A percentile compares a stretch with the other conserved stretches of the same genome.
Conservation (phyloP, 192 early-diverging fungal species). For the Entomortierella beljakovae region DNA sequence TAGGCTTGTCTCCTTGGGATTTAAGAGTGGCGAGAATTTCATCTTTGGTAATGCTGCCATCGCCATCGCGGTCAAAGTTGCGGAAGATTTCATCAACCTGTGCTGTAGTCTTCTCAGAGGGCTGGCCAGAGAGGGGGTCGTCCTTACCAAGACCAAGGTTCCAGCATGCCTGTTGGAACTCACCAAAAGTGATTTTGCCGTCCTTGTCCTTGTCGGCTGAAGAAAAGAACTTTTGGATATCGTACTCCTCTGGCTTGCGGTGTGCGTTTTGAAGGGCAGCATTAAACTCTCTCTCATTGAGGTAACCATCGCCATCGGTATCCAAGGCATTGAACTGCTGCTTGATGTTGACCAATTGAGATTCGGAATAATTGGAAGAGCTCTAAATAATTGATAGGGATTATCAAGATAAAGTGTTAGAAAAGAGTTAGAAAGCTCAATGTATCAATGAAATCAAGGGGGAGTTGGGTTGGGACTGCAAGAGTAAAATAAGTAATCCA, state of each 20-base stretch:
- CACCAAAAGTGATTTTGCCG: constrained; percentile 72
- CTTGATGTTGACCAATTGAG: constrained; percentile 39
- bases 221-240: constrained; percentile 76
- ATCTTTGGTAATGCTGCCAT: constrained; percentile 59
- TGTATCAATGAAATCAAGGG: background rate
- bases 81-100: constrained; percentile 50
- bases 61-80: constrained; percentile 66
- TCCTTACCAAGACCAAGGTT: constrained; percentile 5
- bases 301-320: constrained; percentile 51
- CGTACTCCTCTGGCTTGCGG: constrained; percentile 71
- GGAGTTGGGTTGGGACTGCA: too few relatives aligned
- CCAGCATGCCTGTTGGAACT: constrained; percentile 66
- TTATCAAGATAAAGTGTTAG: constrained; percentile 10
- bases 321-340: constrained; percentile 55
- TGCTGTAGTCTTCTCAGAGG: constrained; percentile 17
- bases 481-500: too few relatives aligned
- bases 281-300: constrained; percentile 48
- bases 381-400: too few relatives aligned
- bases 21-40: constrained; percentile 59
- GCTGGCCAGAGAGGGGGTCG: background rate
- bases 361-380: background rate
- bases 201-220: constrained; percentile 77
- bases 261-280: constrained; percentile 54
- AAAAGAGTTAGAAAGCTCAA: background rate
- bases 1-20: constrained; percentile 73